These are phyloP conservation scores for Phytophthora kernoviae DNA, from an alignment of 352 stramenopile genomes.

Conservation along the genomic window DNA sequence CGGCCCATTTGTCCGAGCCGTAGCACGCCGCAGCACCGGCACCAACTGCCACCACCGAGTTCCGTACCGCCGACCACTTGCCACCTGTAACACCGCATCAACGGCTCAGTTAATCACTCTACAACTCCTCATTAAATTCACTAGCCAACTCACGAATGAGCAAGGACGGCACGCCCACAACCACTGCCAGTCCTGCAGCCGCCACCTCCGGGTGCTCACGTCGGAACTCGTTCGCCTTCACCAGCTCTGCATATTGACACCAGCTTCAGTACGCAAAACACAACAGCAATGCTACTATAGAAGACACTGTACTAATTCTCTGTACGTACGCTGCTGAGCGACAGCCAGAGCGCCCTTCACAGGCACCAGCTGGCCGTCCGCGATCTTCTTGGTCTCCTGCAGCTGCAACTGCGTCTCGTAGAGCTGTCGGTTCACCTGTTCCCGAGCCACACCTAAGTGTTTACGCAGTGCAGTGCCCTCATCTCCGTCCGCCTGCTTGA, in stretches of 20 bases:
- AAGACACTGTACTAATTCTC: too few relatives aligned
- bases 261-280: neutral
- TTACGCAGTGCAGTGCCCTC: constrained; percentile 76
- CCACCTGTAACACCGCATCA: constrained; percentile 39
- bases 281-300: neutral
- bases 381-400: constrained; percentile 58
- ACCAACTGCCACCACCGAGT: constrained; percentile 69
- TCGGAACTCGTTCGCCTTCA: constrained; percentile 78
- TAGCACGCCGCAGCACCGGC: constrained; percentile 59
- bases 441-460: constrained; percentile 48
- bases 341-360: constrained; percentile 52
- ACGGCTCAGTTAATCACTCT: constrained; percentile 3
- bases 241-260: constrained; percentile 47
- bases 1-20: constrained; percentile 60
- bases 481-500: constrained; percentile 60
- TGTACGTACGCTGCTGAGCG: constrained; percentile 55
- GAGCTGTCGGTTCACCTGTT: constrained; percentile 65
- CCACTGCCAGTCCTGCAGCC: constrained; percentile 51
- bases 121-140: neutral
- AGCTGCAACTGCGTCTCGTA: constrained; percentile 58
- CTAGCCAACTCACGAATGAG: constrained; percentile 61
- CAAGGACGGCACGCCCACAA: constrained; percentile 70
- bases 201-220: constrained; percentile 70
- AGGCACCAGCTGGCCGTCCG: constrained; percentile 63
- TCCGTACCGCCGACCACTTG: constrained; percentile 64